A percentile compares a stretch with the other conserved stretches of the same genome.
phyloP scores from a whole-genome alignment of 2,329 filamentous ascomycete genomes.

The Aureobasidium sp. region DNA sequence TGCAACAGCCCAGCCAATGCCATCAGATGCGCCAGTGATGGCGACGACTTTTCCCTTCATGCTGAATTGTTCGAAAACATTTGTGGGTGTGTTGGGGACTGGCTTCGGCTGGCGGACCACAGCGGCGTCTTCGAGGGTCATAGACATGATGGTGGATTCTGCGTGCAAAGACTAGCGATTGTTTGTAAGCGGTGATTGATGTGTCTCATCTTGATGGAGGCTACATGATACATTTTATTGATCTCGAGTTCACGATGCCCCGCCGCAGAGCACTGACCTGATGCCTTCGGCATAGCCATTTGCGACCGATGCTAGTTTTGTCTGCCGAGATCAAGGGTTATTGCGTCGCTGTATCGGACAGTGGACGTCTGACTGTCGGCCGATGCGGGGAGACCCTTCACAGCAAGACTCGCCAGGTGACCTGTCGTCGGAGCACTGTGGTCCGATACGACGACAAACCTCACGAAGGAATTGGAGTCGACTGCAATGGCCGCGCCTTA shows the following conservation, averaged over 20 bases:
- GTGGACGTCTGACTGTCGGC: not conserved
- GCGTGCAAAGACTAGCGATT: no score
- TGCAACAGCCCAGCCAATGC: constrained; percentile 38
- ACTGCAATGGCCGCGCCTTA: no score
- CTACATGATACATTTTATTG: not conserved
- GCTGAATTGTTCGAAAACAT: constrained; percentile 20
- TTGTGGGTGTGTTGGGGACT: constrained; percentile 20
- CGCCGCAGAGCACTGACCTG: no score
- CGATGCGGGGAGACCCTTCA: not conserved
- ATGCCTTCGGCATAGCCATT: no score
- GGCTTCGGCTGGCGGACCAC: constrained; percentile 19
- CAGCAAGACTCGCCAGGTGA: not conserved
- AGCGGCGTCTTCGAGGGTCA: constrained; percentile 22
- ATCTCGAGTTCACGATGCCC: no score
- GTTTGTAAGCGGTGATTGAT: no score
- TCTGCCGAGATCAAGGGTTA: no score
- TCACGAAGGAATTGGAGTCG: not conserved
- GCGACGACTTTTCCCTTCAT: constrained; percentile 34
- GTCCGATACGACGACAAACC: not conserved
- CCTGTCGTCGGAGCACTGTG: not conserved
- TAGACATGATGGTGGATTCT: constrained; percentile 18
- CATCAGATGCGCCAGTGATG: constrained; percentile 39
- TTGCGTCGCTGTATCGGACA: not conserved
- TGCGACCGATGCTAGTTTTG: no score
- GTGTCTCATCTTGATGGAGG: not conserved